phyloP scores from a whole-genome alignment of 2,329 filamentous ascomycete genomes.

The Colletotrichum siamense region DNA sequence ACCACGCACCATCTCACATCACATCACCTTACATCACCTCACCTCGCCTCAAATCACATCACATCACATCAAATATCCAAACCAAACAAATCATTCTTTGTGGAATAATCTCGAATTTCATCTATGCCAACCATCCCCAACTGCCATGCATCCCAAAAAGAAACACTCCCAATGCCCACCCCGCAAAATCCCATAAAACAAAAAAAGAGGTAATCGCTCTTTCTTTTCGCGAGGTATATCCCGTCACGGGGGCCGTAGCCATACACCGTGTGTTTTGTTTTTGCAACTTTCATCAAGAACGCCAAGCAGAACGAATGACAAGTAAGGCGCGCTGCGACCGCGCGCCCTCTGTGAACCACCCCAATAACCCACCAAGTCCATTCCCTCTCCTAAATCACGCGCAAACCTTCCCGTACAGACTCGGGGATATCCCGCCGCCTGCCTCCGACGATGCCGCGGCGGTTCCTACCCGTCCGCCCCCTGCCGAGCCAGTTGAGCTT shows the following conservation, averaged over 20 bases:
- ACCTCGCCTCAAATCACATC: not conserved
- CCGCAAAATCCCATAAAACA: not conserved
- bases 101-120: not conserved
- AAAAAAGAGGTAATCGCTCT: slow-evolving; percentile 14
- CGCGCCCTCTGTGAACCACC: not conserved
- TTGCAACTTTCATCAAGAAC: not conserved
- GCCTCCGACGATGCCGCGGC: slow-evolving; percentile 85
- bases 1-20: not conserved
- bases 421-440: slow-evolving; percentile 48
- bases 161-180: not conserved
- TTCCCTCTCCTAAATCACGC: slow-evolving; percentile 34
- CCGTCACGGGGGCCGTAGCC: slow-evolving; percentile 14
- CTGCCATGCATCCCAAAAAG: not conserved
- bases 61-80: not conserved
- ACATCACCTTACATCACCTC: not conserved
- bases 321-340: not conserved
- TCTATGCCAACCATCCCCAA: not conserved
- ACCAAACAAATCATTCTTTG: not conserved
- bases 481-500: slow-evolving; percentile 97
- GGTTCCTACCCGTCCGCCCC: slow-evolving; percentile 85
- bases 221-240: slow-evolving; percentile 1
- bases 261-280: not conserved
- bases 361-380: not conserved
- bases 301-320: not conserved
- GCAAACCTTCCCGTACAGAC: slow-evolving; percentile 37